Evolutionary conservation across 805 yeast species (phyloP).

Genomic region (Yarrowia deformans): DNA sequence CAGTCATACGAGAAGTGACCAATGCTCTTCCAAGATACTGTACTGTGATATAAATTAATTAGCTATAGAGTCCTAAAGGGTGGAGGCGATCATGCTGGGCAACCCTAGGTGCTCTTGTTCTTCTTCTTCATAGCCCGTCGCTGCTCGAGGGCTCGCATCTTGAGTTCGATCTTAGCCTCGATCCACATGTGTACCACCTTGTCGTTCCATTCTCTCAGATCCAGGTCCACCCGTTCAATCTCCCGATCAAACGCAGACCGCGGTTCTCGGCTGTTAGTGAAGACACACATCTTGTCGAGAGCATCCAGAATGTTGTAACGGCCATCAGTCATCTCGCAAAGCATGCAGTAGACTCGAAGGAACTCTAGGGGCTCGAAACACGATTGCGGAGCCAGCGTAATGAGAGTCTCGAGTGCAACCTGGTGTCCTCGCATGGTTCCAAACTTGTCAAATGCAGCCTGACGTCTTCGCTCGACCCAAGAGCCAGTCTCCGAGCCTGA

Average conservation of each 20-base stretch:
- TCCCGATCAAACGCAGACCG: constrained; percentile 8
- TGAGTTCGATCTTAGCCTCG: constrained; percentile 28
- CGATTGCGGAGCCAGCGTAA: constrained; percentile 6
- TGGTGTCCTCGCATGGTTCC: constrained; percentile 28
- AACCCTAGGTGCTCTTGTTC: background rate
- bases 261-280: constrained; percentile 23
- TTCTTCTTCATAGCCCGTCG: constrained; percentile 1
- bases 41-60: background rate
- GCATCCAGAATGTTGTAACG: constrained; percentile 32
- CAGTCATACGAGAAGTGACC: no score
- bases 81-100: no score
- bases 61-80: background rate
- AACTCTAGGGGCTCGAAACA: constrained; percentile 32
- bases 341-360: constrained; percentile 26
- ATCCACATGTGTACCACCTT: constrained; percentile 27
- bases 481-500: constrained; percentile 21
- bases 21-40: no score
- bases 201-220: constrained; percentile 24
- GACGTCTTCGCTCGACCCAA: constrained; percentile 18
- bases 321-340: constrained; percentile 27
- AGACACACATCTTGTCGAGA: constrained; percentile 28
- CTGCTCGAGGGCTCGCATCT: constrained; percentile 10
- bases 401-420: constrained; percentile 19
- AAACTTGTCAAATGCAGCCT: constrained; percentile 26
- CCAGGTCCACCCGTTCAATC: background rate